Conservation (phyloP, 805 yeast species). For the Candida argentea region DNA sequence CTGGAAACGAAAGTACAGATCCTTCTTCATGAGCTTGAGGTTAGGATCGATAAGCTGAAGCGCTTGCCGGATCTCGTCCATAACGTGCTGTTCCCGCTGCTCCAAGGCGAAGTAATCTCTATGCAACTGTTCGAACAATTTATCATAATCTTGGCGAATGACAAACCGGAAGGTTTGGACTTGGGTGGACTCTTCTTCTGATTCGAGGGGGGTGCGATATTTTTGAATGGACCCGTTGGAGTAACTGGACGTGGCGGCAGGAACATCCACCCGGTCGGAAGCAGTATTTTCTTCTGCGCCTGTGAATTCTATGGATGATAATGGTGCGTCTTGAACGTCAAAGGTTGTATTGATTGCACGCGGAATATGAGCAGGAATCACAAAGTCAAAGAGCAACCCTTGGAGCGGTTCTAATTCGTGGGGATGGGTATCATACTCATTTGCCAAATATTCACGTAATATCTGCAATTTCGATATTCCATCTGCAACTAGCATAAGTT, state of each 20-base stretch:
- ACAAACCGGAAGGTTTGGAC: constrained; percentile 15
- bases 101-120: constrained; percentile 15
- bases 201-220: constrained; percentile 9
- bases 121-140: constrained; percentile 24
- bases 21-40: constrained; percentile 16
- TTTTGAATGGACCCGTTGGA: constrained; percentile 11
- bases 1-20: constrained; percentile 18
- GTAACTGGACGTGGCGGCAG: constrained; percentile 10
- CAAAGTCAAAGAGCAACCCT: constrained; percentile 15
- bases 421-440: constrained; percentile 9
- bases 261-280: background rate
- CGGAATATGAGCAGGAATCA: constrained; percentile 32
- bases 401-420: constrained; percentile 13
- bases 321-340: constrained; percentile 3
- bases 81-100: constrained; percentile 13
- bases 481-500: constrained; percentile 22
- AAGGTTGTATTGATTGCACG: constrained; percentile 29
- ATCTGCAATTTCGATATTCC: constrained; percentile 18
- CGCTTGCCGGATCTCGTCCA: constrained; percentile 12
- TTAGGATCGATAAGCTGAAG: constrained; percentile 19
- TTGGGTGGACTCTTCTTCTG: constrained; percentile 3
- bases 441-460: constrained; percentile 10
- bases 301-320: background rate
- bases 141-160: constrained; percentile 25
- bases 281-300: constrained; percentile 1